Conservation (phyloP, 2,329 filamentous ascomycete species). For the Zasmidium cellare region DNA sequence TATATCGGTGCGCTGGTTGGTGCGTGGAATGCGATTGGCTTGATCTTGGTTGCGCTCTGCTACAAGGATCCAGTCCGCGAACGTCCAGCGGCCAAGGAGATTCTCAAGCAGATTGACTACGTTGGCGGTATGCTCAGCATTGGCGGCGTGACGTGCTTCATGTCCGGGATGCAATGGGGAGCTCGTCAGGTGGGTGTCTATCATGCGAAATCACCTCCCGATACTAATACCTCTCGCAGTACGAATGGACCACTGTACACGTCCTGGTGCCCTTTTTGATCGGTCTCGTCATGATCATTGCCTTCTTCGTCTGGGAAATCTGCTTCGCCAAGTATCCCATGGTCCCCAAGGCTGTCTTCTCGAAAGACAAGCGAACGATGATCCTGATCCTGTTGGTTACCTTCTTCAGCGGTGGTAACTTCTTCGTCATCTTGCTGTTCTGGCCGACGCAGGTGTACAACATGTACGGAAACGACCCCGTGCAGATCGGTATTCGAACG, state of each 20-base stretch:
- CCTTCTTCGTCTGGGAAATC: constrained; percentile 36
- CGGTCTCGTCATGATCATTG: constrained; percentile 32
- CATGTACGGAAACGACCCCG: constrained; percentile 61
- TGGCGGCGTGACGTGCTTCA: constrained; percentile 52
- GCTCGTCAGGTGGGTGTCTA: constrained; percentile 19
- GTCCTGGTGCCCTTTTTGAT: constrained; percentile 36
- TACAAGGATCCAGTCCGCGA: constrained; percentile 56
- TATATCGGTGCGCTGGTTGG: constrained; percentile 56
- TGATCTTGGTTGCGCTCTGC: constrained; percentile 53
- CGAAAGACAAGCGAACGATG: constrained; percentile 37
- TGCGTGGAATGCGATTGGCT: constrained; percentile 53
- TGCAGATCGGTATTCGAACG: constrained; percentile 64
- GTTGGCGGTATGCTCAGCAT: constrained; percentile 55
- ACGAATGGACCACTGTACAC: constrained; percentile 34
- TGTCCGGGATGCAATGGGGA: constrained; percentile 44
- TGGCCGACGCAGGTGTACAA: constrained; percentile 67
- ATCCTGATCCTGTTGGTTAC: constrained; percentile 40
- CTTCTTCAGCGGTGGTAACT: constrained; percentile 41
- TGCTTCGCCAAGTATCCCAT: constrained; percentile 35
- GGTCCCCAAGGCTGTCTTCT: constrained; percentile 33
- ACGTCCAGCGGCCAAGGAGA: constrained; percentile 39
- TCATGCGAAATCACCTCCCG: too few relatives aligned
- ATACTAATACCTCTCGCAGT: constrained; percentile 22
- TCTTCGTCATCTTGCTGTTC: constrained; percentile 52
- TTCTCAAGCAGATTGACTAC: constrained; percentile 52